A percentile compares a stretch with the other conserved stretches of the same genome.
Evolutionary conservation across 768 basidiomycete species (phyloP).

Genomic region (Boletus reticuloceps): DNA sequence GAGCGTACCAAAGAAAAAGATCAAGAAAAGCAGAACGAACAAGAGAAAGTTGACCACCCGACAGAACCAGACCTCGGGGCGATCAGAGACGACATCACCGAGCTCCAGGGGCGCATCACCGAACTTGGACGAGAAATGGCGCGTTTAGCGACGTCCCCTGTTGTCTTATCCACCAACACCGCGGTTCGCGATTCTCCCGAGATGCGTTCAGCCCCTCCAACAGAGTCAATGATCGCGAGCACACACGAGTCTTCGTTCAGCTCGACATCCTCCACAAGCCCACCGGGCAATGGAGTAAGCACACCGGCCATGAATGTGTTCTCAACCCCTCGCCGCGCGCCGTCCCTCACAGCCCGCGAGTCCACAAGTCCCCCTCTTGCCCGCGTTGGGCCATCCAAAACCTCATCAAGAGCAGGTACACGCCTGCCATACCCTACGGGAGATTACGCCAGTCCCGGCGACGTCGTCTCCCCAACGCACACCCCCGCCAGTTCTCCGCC

Average conservation of each 20-base stretch:
- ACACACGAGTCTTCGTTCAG: constrained; percentile 26
- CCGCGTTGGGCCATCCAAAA: constrained; percentile 39
- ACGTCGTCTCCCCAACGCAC: constrained; percentile 34
- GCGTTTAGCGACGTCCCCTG: constrained; percentile 56
- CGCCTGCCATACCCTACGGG: constrained; percentile 82
- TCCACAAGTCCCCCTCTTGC: constrained; percentile 64
- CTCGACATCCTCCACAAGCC: constrained; percentile 14
- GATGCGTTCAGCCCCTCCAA: constrained; percentile 43
- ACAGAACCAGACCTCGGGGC: constrained; percentile 43
- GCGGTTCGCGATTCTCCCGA: constrained; percentile 43
- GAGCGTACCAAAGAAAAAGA: constrained; percentile 48
- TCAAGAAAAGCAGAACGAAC: constrained; percentile 13
- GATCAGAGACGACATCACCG: constrained; percentile 65
- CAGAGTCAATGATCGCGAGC: constrained; percentile 44
- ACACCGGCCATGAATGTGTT: constrained; percentile 13
- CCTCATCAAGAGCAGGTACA: constrained; percentile 29
- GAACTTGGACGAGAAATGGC: constrained; percentile 82
- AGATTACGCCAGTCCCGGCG: constrained; percentile 71
- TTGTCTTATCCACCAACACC: constrained; percentile 43
- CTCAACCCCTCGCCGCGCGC: constrained; percentile 31
- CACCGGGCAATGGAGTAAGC: constrained; percentile 9
- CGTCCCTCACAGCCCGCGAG: constrained; percentile 50
- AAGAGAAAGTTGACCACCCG: constrained; percentile 10
- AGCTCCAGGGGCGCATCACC: constrained; percentile 71
- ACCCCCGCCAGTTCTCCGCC: constrained; percentile 51